These are phyloP conservation scores for Actinomucor elegans DNA, from an alignment of 371 early-diverging fungal species.

Conservation along the genomic window DNA sequence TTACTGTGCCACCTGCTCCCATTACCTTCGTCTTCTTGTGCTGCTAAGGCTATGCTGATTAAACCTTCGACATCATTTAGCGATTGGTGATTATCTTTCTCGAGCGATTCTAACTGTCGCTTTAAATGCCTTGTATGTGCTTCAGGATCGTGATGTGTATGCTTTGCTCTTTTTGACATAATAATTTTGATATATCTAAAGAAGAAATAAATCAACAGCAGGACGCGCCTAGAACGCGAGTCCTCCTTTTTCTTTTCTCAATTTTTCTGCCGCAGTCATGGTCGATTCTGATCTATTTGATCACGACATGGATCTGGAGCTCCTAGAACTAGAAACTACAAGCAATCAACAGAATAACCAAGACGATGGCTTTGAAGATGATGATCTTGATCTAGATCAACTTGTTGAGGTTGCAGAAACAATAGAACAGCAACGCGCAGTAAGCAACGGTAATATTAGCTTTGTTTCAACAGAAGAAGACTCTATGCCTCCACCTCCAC, in stretches of 20 bases:
- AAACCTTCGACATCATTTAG: conserved; percentile 59
- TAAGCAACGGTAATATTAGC: conserved; percentile 4
- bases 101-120: conserved; percentile 63
- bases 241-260: too few relatives aligned
- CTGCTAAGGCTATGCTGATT: conserved; percentile 50
- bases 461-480: conserved; percentile 19
- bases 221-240: background rate
- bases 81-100: conserved; percentile 64
- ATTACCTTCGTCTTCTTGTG: conserved; percentile 46
- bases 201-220: background rate
- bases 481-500: conserved; percentile 14
- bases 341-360: background rate
- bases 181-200: background rate
- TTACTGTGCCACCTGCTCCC: background rate
- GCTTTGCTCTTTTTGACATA: conserved; percentile 29
- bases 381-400: conserved; percentile 25
- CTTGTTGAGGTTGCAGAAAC: conserved; percentile 17
- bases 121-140: conserved; percentile 48
- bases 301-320: background rate
- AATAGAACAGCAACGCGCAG: conserved; percentile 14
- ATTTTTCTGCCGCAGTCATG: conserved; percentile 13
- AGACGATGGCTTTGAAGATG: conserved; percentile 28
- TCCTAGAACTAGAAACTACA: background rate
- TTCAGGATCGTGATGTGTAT: conserved; percentile 37
- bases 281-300: conserved; percentile 3